Evolutionary conservation across 202 grass and related monocot genomes (phyloP), one percentile per base, ranked within the genome.

Genomic region (Hordeum pubiflorum): DNA sequence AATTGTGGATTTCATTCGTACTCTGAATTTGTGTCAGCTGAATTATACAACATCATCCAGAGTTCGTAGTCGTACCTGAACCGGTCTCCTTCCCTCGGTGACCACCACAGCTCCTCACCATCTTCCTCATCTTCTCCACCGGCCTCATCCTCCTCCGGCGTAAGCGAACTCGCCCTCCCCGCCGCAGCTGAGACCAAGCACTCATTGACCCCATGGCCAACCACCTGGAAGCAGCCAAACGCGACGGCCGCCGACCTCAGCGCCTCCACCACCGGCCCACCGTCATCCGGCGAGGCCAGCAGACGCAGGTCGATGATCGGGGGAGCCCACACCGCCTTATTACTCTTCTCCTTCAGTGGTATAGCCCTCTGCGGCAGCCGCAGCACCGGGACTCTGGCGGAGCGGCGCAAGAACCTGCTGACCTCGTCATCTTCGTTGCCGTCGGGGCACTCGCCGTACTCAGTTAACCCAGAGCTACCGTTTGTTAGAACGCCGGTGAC

Each of bases 211-310:
- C 79, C 86, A 76, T 89, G 86, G 20, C 79, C 79, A 21, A 84
- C 44, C 70, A 84, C 63, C 76, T 91, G 86, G 65, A 91, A 91
- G 79, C 83, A 86, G 27, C 79, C 86, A 62, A 86, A 74, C 56
- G 69, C 48, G 65, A 74, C 74, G 41, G 82, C 82, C 11, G 83
- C 79, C 26, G 83, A 86, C 65, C 64, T 86, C 33, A 91, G 61
- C 17, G 64, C 14, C 75, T 81, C 83, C 50, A 58, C 73, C 70
- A 9, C 70, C 0, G 9, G 34, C 40, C 21, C 66, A 7, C 32
- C 31, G 3, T 4, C 23, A 22, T 5, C 79, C 58, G 7, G 50
- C 50, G 50, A 54, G 41, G 31, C 32, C 70, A 89, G 34, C 65
- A 56, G 57, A 26, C 72, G 64, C 72, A 89, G 33, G 62, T 92